Base-by-base conservation (phyloP, 345 rosid genomes). In the Pugionium cornutum region DNA sequence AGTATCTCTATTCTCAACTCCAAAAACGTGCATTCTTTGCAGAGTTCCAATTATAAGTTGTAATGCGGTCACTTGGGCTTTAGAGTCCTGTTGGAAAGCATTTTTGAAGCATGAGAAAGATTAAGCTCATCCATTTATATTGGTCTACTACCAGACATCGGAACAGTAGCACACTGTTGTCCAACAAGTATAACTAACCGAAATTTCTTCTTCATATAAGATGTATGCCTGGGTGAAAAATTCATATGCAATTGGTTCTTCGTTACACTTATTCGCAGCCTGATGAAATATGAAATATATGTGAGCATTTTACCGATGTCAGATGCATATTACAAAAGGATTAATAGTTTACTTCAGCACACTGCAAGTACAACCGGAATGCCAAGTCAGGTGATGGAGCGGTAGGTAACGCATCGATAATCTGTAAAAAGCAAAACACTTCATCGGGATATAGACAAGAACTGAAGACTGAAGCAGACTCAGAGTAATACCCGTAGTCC, bases 211-310 rank as follows among this genome's bases (percentile, higher is more conserved):
- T 80, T 94, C 99, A 56, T 94, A 91, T 40, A 94, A 79, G 70
- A 94, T 91, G 71, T 87, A 94, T n/a, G 99, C 99, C 71, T 94
- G 99, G 2, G 99, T 94, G 79, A 94, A 94, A 81, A 94, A 91
- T 72, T 94, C 99, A 53, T 91, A 94, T 0, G 99, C 97, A 69
- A 91, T 89, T 5, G 97, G 99, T 70, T 94, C 99, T 74, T 88
- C 78, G 43, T 89, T 90, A 76, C 79, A 85, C 82, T 90, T 96
- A 83, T 91, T 88, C 6, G 99, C 99, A 83, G 95, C 99, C 99
- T 94, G 83, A 42, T 57, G 42, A 72, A 64, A 53, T 27, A 69
- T 32, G 50, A 39, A 62, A 68, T 41, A 53, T 47, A 57, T 36
- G 50, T 75, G 56, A 75, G 67, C 53, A 42, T 62, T 33, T 49